A percentile compares a stretch with the other conserved stretches of the same genome.
These are phyloP conservation scores for Backusella morwellensis DNA, from an alignment of 192 early-diverging fungal species.

Conservation along the genomic window DNA sequence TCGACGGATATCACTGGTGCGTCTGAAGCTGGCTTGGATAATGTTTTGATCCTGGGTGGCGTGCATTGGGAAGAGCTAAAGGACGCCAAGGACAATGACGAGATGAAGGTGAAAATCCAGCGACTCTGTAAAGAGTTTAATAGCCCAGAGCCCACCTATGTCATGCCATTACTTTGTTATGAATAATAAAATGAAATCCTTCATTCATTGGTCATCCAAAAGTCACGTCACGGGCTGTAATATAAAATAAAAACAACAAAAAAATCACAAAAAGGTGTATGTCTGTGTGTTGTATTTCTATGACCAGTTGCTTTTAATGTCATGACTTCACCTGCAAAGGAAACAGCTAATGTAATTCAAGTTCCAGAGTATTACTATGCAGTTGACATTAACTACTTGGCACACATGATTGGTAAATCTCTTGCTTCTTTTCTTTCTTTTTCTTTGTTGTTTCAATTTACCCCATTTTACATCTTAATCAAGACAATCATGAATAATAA, in stretches of 20 bases:
- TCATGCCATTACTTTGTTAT: constrained; percentile 19
- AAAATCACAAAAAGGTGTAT: neutral
- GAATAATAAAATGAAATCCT: neutral
- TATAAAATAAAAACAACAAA: constrained; percentile 2
- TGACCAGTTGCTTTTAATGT: constrained; percentile 7
- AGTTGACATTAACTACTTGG: constrained; percentile 47
- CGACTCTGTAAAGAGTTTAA: constrained; percentile 11
- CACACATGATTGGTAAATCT: constrained; percentile 48
- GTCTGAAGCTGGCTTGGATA: constrained; percentile 20
- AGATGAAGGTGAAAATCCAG: constrained; percentile 8
- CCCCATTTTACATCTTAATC: neutral
- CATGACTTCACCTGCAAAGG: constrained; percentile 11
- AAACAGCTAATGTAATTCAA: constrained; percentile 14
- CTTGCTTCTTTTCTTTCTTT: neutral
- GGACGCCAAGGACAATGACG: neutral
- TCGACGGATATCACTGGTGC: constrained; percentile 32
- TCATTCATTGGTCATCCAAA: neutral
- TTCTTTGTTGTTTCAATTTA: neutral
- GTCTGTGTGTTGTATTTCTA: neutral
- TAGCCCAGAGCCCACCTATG: constrained; percentile 22
- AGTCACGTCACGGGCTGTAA: neutral
- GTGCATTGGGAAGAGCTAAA: constrained; percentile 21
- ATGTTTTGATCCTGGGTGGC: constrained; percentile 24
- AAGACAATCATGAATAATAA: neutral
- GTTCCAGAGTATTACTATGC: constrained; percentile 48